A percentile compares a stretch with the other conserved stretches of the same genome.
Evolutionary conservation across 805 yeast species (phyloP).

Genomic region (Cyberlindnera mycetangii): DNA sequence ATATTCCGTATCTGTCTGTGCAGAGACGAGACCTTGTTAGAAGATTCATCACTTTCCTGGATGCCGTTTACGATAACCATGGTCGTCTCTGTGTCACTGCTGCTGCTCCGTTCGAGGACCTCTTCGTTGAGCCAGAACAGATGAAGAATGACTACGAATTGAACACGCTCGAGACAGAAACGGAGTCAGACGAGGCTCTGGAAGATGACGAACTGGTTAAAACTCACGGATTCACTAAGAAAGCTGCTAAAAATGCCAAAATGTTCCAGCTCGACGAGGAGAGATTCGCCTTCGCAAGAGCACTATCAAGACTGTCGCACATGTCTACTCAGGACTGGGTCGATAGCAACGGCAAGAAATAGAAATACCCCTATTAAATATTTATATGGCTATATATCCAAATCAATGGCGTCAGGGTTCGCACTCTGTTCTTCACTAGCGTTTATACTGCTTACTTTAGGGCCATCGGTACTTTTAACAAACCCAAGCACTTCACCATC

Average conservation of each 20-base stretch:
- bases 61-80: constrained; percentile 92
- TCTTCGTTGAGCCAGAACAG: constrained; percentile 81
- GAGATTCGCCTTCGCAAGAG: constrained; percentile 94
- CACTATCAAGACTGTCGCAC: constrained; percentile 83
- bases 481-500: constrained; percentile 44
- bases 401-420: constrained; percentile 61
- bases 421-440: constrained; percentile 16
- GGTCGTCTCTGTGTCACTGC: constrained; percentile 87
- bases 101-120: constrained; percentile 77
- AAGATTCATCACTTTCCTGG: constrained; percentile 90
- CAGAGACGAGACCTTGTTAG: constrained; percentile 81
- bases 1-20: constrained; percentile 81
- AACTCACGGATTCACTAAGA: constrained; percentile 75
- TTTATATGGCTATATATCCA: constrained; percentile 37
- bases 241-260: constrained; percentile 64
- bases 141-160: constrained; percentile 35
- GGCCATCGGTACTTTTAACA: constrained; percentile 40
- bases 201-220: constrained; percentile 50
- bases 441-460: constrained; percentile 31
- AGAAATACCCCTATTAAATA: too few species aligned
- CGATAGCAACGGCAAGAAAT: constrained; percentile 34
- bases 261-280: constrained; percentile 93
- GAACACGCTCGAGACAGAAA: constrained; percentile 20
- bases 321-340: constrained; percentile 96
- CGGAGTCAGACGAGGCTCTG: constrained; percentile 15